phyloP scores from a whole-genome alignment of 805 yeast genomes.

The Starmera quercuum region DNA sequence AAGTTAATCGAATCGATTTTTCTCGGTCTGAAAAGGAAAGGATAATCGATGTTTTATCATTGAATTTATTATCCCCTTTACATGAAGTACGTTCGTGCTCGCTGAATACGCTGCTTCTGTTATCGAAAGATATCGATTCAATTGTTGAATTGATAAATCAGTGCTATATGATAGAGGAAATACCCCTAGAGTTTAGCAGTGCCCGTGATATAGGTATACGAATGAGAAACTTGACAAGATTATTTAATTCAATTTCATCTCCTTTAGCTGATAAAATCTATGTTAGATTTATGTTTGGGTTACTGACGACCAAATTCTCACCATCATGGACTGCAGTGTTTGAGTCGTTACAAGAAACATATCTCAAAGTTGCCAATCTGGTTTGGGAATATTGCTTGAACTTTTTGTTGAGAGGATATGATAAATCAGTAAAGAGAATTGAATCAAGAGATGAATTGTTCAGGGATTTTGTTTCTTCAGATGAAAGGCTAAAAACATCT shows the following conservation, averaged over 20 bases:
- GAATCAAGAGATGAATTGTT: neutral
- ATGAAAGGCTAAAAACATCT: constrained; percentile 10
- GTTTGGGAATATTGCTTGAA: constrained; percentile 50
- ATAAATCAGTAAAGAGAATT: constrained; percentile 16
- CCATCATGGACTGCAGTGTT: constrained; percentile 80
- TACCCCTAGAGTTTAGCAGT: constrained; percentile 60
- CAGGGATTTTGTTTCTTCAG: constrained; percentile 6
- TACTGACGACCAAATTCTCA: constrained; percentile 65
- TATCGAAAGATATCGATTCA: constrained; percentile 19
- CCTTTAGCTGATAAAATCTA: constrained; percentile 24
- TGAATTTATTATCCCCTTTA: constrained; percentile 41
- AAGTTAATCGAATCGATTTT: neutral
- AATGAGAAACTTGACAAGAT: constrained; percentile 47
- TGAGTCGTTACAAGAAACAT: constrained; percentile 47
- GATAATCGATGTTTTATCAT: constrained; percentile 20
- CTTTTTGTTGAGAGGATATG: constrained; percentile 18
- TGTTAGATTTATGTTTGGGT: constrained; percentile 54
- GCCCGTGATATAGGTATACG: constrained; percentile 72
- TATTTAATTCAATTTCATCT: constrained; percentile 24
- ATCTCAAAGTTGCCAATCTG: constrained; percentile 29
- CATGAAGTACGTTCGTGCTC: constrained; percentile 43
- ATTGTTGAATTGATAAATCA: constrained; percentile 37
- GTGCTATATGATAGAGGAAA: constrained; percentile 56
- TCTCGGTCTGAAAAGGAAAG: neutral
- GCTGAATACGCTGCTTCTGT: constrained; percentile 34